Percentiles rank a stretch among this genome's conserved stretches.
phyloP scores from a whole-genome alignment of 176 grass and related monocot genomes.

The Aegilops sharonensis region DNA sequence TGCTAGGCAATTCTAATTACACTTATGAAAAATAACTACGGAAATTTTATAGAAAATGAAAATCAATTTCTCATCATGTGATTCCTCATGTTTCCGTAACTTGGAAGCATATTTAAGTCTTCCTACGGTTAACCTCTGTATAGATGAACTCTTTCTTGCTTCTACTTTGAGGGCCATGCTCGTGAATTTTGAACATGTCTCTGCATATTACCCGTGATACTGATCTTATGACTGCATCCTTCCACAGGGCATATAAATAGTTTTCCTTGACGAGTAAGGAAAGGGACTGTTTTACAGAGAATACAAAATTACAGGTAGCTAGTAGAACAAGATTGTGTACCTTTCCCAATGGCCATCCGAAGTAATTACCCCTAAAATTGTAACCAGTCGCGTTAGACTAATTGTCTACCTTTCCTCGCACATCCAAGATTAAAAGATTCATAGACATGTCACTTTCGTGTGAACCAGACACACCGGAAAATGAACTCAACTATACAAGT shows the following conservation, averaged over 20 bases:
- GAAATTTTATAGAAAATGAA: neutral
- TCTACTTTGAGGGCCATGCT: neutral
- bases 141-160: constrained; percentile 50
- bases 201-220: constrained; percentile 17
- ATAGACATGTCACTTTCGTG: no score
- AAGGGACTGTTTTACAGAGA: neutral
- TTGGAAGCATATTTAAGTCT: constrained; percentile 61
- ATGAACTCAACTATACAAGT: no score
- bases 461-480: no score
- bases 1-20: neutral
- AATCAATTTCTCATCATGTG: constrained; percentile 49
- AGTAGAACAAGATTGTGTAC: neutral
- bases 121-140: constrained; percentile 50
- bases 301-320: neutral
- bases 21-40: constrained; percentile 15
- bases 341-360: neutral
- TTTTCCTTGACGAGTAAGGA: no score
- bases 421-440: no score
- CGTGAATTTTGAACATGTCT: neutral
- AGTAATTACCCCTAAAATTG: no score
- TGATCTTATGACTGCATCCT: constrained; percentile 42
- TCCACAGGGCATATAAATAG: no score
- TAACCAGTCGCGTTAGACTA: no score
- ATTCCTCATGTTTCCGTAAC: constrained; percentile 64
- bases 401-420: no score